Percentiles rank a stretch among this genome's conserved stretches.
Evolutionary conservation across 306 rosid species (phyloP).

Genomic region (Parietaria judaica): DNA sequence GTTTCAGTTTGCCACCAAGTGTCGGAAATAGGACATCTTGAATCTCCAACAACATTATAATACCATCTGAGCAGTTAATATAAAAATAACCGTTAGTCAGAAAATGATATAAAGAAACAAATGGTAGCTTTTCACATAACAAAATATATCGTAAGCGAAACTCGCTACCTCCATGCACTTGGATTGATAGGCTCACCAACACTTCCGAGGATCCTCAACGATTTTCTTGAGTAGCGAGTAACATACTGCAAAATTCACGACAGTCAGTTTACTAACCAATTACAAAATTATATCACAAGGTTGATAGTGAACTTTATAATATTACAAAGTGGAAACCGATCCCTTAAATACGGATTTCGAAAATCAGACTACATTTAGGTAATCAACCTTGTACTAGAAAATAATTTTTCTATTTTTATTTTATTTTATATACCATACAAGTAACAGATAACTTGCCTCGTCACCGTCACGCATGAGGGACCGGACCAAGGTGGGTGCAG

Average conservation of each 20-base stretch:
- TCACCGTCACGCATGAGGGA: constrained; percentile 96
- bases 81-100: constrained; percentile 16
- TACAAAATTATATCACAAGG: background rate
- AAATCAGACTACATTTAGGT: too few relatives aligned
- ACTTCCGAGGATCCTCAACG: constrained; percentile 86
- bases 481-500: constrained; percentile 98
- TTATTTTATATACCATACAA: too few relatives aligned
- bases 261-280: constrained; percentile 4
- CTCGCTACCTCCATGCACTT: constrained; percentile 89
- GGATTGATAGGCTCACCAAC: constrained; percentile 99
- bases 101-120: background rate
- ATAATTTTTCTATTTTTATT: too few relatives aligned
- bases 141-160: constrained; percentile 4
- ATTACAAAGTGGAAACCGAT: too few relatives aligned
- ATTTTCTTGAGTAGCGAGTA: constrained; percentile 73
- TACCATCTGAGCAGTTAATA: constrained; percentile 56
- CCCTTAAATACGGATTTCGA: too few relatives aligned
- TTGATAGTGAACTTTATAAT: background rate
- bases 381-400: too few relatives aligned
- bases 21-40: constrained; percentile 95
- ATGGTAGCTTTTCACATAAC: background rate
- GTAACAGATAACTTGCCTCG: constrained; percentile 35
- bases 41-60: constrained; percentile 85
- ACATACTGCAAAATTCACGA: constrained; percentile 61
- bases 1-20: constrained; percentile 99